Evolutionary conservation across 331 rosid species (phyloP), one percentile per base, ranked within the genome.

Genomic region (Rosa hybrid): DNA sequence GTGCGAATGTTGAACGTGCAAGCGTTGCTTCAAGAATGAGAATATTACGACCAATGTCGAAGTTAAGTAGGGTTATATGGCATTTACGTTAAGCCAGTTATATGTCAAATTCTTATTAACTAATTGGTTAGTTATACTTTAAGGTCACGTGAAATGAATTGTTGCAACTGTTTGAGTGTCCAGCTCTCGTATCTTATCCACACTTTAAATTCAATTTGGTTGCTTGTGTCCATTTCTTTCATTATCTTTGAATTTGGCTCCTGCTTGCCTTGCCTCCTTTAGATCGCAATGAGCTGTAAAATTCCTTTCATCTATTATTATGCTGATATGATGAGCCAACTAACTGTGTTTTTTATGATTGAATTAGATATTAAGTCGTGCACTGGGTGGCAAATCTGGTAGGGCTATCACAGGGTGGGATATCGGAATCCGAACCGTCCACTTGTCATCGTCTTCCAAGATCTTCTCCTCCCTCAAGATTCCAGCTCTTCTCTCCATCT

Each of bases 381-480:
- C 97, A 16, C 45, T 95, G 83, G 99, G 99, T 34, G 99, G 99
- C 30, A 93, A 90, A 67, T 92, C 93, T 13, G 90, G 80, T 18
- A 90, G 97, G 3, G 90, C 97, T 7, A 68, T 63, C 4, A 80
- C 90, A 0, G 97, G 99, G 14, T 95, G 99, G 99, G 99, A 95
- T 83, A 95, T 95, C 0, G 96, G 97, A 46, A 87, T 91, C 18
- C 91, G 80, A 54, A 76, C 87, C 75, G 65, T 95, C 75, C 87
- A 86, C 38, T 57, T 93, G 75, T 85, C 88, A 21, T 53, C 88
- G 44, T 80, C 96, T 8, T 81, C 91, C 10, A 68, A 86, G 64
- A 49, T 86, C 72, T 74, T 78, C 12, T 83, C 94, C 3, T 84
- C 87, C 30, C 83, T 92, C 71, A 86, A 82, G 34, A 82, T 88